Evolutionary conservation across 768 basidiomycete species (phyloP).

Genomic region (Cystofilobasidium macerans): DNA sequence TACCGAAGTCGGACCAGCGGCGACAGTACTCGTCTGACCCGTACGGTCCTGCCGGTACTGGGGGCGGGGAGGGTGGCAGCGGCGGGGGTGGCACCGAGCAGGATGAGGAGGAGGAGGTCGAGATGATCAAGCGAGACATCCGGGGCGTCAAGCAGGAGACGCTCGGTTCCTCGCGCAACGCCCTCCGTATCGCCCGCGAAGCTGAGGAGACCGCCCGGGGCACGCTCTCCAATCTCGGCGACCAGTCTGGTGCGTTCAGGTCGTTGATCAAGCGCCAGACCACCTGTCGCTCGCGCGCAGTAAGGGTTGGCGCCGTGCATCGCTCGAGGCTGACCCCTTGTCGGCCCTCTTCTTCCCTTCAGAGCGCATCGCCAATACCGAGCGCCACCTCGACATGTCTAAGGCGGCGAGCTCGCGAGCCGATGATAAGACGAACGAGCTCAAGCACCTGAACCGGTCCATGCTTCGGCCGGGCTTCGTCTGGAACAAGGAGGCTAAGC

Average conservation of each 20-base stretch:
- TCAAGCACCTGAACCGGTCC: conserved; percentile 84
- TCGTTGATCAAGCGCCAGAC: too few species aligned
- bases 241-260: conserved; percentile 72
- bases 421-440: conserved; percentile 84
- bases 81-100: too few species aligned
- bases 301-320: too few species aligned
- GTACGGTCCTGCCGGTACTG: conserved; percentile 13
- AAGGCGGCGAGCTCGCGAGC: conserved; percentile 77
- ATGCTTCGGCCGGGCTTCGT: conserved; percentile 88
- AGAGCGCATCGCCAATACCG: conserved; percentile 70
- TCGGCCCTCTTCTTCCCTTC: background rate
- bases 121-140: conserved; percentile 89
- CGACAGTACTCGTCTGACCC: conserved; percentile 24
- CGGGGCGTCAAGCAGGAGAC: conserved; percentile 82
- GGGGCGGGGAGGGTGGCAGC: conserved; percentile 29
- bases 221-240: conserved; percentile 69
- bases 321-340: conserved; percentile 37
- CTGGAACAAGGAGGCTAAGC: conserved; percentile 87
- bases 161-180: conserved; percentile 74
- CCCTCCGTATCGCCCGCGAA: conserved; percentile 82
- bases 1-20: conserved; percentile 33
- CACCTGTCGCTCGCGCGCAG: too few species aligned
- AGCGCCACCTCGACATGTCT: conserved; percentile 83
- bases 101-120: conserved; percentile 47
- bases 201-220: conserved; percentile 88